Percentiles rank a stretch among this genome's conserved stretches.
phyloP scores from a whole-genome alignment of 176 grass and related monocot species.

The Aegilops speltoides region DNA sequence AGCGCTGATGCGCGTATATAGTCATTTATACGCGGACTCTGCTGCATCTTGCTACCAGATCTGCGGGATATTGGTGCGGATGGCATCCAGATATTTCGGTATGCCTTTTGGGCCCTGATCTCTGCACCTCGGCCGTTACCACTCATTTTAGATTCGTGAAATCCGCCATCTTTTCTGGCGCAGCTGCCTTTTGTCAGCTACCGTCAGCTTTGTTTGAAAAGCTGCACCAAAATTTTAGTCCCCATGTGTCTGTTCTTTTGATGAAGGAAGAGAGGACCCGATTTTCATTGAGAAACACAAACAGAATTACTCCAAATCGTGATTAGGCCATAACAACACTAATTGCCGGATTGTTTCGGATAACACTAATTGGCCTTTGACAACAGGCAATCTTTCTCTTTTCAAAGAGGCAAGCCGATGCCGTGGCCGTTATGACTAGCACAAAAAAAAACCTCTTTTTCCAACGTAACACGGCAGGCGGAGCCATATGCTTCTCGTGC shows the following conservation, averaged over 20 bases:
- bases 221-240: neutral
- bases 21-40: too few species aligned
- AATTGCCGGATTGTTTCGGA: neutral
- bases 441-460: neutral
- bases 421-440: neutral
- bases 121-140: neutral
- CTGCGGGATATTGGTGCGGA: slow-evolving; percentile 11
- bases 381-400: neutral
- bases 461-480: neutral
- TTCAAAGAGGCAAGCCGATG: neutral
- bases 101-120: neutral
- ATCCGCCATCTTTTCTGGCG: neutral
- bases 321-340: neutral
- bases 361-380: neutral
- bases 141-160: slow-evolving; percentile 9
- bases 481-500: slow-evolving; percentile 16
- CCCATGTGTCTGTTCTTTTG: too few species aligned
- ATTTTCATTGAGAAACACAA: neutral
- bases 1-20: too few species aligned
- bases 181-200: neutral
- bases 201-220: neutral
- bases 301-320: neutral
- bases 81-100: slow-evolving; percentile 1
- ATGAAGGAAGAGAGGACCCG: too few species aligned
- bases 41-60: slow-evolving; percentile 4